Base-by-base conservation (phyloP, 202 grass and related monocot genomes). In the Schoenoplectus tabernaemontani region DNA sequence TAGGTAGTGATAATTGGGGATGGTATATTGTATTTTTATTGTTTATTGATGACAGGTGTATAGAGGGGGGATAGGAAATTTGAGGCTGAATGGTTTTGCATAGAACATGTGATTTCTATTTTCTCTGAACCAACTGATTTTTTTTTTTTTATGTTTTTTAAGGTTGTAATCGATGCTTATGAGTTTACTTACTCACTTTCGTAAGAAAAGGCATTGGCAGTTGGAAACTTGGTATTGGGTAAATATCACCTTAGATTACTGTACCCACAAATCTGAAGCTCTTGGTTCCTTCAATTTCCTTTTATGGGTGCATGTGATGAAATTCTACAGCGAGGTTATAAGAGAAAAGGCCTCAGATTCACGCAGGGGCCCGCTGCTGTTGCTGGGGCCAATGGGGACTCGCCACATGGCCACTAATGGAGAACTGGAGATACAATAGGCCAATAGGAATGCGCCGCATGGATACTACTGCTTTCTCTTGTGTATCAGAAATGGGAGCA, bases 1-100 rank as follows among this genome's bases (percentile, higher is more conserved):
- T 80, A 66, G 78, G 78, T 66, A 80, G 59, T 62, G 9, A 64
- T 30, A 46, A 61, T 61, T 62, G 53, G 7, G 60, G 9, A 44
- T 22, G 59, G 59, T 64, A 62, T 63, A 44, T 44, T 10, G 24
- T 0, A 51, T 50, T 80, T 50, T 51, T 51, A 64, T 64, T 80
- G 57, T 80, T 64, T 61, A 63, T 80, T 80, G 24, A 34, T 65
- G 54, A 10, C 7, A 48, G 16, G 58, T 80, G 78, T 80, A 80
- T 80, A 80, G 78, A 75, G 69, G 70, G 47, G 26, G 46, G 4
- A 56, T 75, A 75, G 71, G 71, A 56, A 36, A 75, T 17, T 56
- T 36, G 47, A 56, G 48, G 47, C 12, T 5, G 47, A 36, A 56
- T 56, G 30, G 24, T 51, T 74, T 75, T 75, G 46, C 70, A 50